Base-by-base conservation (phyloP, 805 yeast genomes). In the Wickerhamomyces canadensis region DNA sequence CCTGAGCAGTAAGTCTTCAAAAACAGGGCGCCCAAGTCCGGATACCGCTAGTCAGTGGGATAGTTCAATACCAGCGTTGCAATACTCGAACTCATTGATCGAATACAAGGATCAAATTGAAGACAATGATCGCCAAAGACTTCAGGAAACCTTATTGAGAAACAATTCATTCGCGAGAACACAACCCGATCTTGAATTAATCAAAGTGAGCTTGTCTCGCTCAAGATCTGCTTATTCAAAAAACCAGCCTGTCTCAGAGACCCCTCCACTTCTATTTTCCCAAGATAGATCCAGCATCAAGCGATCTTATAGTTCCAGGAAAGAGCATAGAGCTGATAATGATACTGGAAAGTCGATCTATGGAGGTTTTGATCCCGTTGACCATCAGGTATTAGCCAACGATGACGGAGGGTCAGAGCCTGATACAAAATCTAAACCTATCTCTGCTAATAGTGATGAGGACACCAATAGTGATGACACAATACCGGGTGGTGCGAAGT, bases 191-290 rank as follows among this genome's bases (percentile, higher is more conserved):
- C 16, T 49, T 8, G 40, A 37, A 11, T 3, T 36, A 1, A 37
- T 42, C 26, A 47, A 43, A 19, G 14, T 18, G 2, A 22, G 27
- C 10, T 41, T 49, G 12, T 36, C 49, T 7, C 40, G 46, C 21
- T 34, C 42, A 5, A 47, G 32, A 34, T 41, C 51, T 3, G 23
- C 38, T 2, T 40, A 35, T 4, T 37, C 52, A 3, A 23, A 34
- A 31, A 17, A 27, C 31, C 21, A 18, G 10, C 11, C 19, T 10
- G 10, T 26, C 36, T 14, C 22, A 11, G 12, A 36, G 35, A 17
- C 24, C 5, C 35, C 39, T 2, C 43, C 47, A 4, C 29, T 45
- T 7, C 22, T 43, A 15, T 43, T 45, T 28, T 36, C 42, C 2
- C 44, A 41, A 29, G 29, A 21, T 6, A 35, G 21, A 7, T 30